Evolutionary conservation across 108 stramenopile genomes (phyloP).

Genomic region (Conticribra guillardii): DNA sequence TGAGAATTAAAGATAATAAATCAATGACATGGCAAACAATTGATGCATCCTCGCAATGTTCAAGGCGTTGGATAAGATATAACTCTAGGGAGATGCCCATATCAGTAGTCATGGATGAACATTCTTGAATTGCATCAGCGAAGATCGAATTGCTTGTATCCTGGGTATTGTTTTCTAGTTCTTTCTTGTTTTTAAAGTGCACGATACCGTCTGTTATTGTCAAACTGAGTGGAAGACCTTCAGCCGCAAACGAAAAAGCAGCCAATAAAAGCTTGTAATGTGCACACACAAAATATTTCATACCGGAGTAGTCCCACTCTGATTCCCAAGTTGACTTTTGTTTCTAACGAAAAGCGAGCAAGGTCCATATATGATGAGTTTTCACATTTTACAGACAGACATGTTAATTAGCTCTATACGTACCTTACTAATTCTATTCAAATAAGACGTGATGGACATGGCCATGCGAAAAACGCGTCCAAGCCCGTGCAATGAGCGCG

Average conservation of each 20-base stretch:
- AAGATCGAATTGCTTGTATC: background rate
- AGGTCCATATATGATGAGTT: background rate
- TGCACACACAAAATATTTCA: slow-evolving; percentile 13
- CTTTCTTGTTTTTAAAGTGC: slow-evolving; percentile 3
- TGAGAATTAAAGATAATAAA: slow-evolving; percentile 33
- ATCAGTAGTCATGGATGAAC: slow-evolving; percentile 1
- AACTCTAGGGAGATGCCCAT: slow-evolving; percentile 9
- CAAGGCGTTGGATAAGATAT: slow-evolving; percentile 9
- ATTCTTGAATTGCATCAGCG: slow-evolving; percentile 19
- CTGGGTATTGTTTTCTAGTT: background rate
- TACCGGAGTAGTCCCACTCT: background rate
- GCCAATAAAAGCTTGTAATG: slow-evolving; percentile 37
- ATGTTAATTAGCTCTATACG: background rate
- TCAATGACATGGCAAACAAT: slow-evolving; percentile 37
- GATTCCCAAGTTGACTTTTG: background rate
- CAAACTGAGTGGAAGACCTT: slow-evolving; percentile 2
- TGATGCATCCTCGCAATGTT: slow-evolving; percentile 28
- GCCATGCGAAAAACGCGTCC: slow-evolving; percentile 25
- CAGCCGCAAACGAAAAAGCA: slow-evolving; percentile 22
- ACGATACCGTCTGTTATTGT: slow-evolving; percentile 8
- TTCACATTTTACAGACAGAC: background rate
- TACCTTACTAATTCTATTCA: slow-evolving; percentile 16
- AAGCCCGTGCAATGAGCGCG: slow-evolving; percentile 16
- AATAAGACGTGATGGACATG: slow-evolving; percentile 10
- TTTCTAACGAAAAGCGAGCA: background rate